Percentiles rank a stretch among this genome's conserved stretches.
Evolutionary conservation across 345 rosid species (phyloP).

Genomic region (Trapa incisa): DNA sequence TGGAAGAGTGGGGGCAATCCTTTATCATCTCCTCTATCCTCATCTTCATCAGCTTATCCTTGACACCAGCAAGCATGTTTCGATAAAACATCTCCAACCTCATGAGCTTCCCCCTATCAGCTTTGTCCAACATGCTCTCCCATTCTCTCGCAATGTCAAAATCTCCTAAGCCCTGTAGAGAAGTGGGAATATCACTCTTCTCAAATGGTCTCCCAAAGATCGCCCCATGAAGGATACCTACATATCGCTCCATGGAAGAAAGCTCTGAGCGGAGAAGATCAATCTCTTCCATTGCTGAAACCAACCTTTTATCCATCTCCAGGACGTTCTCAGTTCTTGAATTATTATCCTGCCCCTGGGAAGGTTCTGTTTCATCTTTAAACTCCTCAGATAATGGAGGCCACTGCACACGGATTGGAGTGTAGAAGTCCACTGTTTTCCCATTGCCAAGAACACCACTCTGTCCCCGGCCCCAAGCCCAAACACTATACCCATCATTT

Average conservation of each 20-base stretch:
- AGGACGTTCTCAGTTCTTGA: conserved; percentile 8
- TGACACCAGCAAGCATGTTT: conserved; percentile 61
- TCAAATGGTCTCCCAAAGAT: conserved; percentile 66
- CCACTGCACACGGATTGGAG: conserved; percentile 48
- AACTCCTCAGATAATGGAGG: conserved; percentile 37
- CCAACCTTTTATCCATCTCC: conserved; percentile 32
- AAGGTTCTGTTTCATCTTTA: conserved; percentile 18
- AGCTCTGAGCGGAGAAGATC: conserved; percentile 52
- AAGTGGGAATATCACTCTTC: conserved; percentile 52
- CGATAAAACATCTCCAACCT: conserved; percentile 66
- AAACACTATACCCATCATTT: conserved; percentile 58
- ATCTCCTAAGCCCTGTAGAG: conserved; percentile 31
- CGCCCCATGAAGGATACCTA: conserved; percentile 71
- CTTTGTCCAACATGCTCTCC: conserved; percentile 69
- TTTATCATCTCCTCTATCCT: conserved; percentile 69
- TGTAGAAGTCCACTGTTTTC: conserved; percentile 26
- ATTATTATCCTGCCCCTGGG: conserved; percentile 21
- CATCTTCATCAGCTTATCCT: conserved; percentile 73
- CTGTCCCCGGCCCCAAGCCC: conserved; percentile 96
- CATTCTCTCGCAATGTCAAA: conserved; percentile 65
- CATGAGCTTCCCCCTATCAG: conserved; percentile 51
- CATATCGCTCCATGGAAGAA: conserved; percentile 55
- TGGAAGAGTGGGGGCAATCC: conserved; percentile 44
- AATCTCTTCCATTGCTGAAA: conserved; percentile 52
- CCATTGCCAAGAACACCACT: conserved; percentile 84